Evolutionary conservation across 352 stramenopile species (phyloP), one percentile per base, ranked within the genome.

Genomic region (Pythium phragmitis): DNA sequence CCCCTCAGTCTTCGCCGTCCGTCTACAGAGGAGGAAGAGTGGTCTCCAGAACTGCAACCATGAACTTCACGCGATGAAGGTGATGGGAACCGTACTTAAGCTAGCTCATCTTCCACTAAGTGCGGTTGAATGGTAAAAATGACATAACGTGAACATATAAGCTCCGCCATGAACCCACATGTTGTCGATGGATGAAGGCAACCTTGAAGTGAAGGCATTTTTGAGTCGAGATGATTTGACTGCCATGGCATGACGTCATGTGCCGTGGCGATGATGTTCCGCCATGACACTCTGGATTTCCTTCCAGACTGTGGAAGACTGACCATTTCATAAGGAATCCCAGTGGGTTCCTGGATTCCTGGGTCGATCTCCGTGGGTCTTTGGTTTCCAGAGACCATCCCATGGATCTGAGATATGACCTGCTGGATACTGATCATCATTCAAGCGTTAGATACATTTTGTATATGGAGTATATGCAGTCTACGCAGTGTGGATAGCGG

Each of bases 171-270:
- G 14, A 28, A 50, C 4, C 13, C 58, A 65, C 58, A 4, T 65
- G 21, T 53, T 51, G 58, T 36, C 58, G 17, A 43, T 16, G n/a
- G 4, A 21, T 17, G 12, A 19, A 19, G 36, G 23, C 54, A 11
- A 56, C 47, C 34, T 65, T 65, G 57, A 65, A 65, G 57, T 59
- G 53, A 12, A 19, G 52, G 45, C 26, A 39, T 39, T 9, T 39
- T 39, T 39, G 34, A 6, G 3, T 30, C n/a, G 7, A 14, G 16
- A 37, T 7, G 7, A 14, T 34, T 57, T 57, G 51, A 57, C 51
- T 57, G 51, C 33, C 48, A 33, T 51, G 21, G 33, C 19, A 63
- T 65, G 57, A 65, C 57, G 57, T 65, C 57, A 65, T 30, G n/a
- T 0, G 36, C 7, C 12, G 7, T 5, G 19, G 16, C 13, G 19